A percentile compares a stretch with the other conserved stretches of the same genome.
phyloP scores from a whole-genome alignment of 495 filamentous ascomycete genomes.

The Cercophora newfieldiana region DNA sequence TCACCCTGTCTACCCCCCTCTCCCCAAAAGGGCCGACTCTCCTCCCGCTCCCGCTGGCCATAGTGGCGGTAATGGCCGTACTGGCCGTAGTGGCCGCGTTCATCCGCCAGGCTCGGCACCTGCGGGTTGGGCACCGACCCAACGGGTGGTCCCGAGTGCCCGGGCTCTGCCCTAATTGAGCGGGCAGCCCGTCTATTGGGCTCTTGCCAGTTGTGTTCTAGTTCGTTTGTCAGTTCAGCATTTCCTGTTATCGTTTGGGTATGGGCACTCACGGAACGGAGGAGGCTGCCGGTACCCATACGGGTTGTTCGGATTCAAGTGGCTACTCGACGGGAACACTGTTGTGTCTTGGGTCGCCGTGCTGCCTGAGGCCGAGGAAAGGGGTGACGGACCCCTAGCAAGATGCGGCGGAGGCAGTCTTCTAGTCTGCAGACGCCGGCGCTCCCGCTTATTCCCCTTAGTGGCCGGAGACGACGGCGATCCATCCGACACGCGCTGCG shows the following conservation, averaged over 20 bases:
- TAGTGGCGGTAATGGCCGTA: background rate
- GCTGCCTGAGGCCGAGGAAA: background rate
- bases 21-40: background rate
- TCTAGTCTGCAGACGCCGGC: background rate
- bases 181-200: slow-evolving; percentile 19
- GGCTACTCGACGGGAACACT: background rate
- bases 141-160: slow-evolving; percentile 13
- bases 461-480: background rate
- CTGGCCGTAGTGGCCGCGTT: background rate
- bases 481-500: background rate
- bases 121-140: slow-evolving; percentile 14
- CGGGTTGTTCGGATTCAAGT: slow-evolving; percentile 23
- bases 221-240: background rate
- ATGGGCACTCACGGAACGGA: slow-evolving; percentile 24
- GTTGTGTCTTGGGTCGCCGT: background rate
- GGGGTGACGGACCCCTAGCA: background rate
- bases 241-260: background rate
- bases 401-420: background rate
- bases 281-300: slow-evolving; percentile 24
- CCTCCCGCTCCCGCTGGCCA: background rate
- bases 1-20: background rate
- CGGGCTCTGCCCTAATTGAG: background rate
- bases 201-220: slow-evolving; percentile 21
- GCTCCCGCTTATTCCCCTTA: background rate
- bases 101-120: background rate